Base-by-base conservation (phyloP, 73 alveolate species). In the Paraurostyla sp. region DNA sequence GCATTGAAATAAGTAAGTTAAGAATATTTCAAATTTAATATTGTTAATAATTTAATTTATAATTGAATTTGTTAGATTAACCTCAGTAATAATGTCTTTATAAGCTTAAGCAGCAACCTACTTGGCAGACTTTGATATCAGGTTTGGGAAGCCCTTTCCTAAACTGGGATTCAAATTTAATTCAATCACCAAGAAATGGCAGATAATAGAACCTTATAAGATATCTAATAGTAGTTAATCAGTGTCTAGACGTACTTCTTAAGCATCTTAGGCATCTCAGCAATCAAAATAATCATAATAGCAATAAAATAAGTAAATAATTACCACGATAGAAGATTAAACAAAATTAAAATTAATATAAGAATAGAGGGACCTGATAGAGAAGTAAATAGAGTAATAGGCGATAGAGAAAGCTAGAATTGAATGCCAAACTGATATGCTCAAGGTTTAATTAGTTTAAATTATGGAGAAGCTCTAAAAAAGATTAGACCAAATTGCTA, bases 121-220 rank as follows among this genome's bases (percentile, higher is more conserved):
- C 27, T 9, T 23, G 30, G n/a, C n/a, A 29, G 51, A 62, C 80
- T 62, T 62, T 27, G 80, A 62, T 23, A 62, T 62, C 3, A 32
- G 25, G 27, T 62, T 62, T 62, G 80, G 80, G 22, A 25, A 62
- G 51, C 51, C 46, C 4, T 36, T 11, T 11, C 46, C 80, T 32
- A 62, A 62, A 62, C 18, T 62, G 18, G 51, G 46, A 6, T 62
- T 62, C 51, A 62, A 62, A 33, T 62, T 62, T 62, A 25, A 43
- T 6, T n/a, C 22, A 9, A 62, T 36, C 23, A 32, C 52, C 23
- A 32, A 62, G 25, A 62, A 62, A 27, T 62, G 80, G 80, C 16
- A 29, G 46, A 62, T 33, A 15, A 62, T 62, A 23, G 80, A 62
- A 36, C 80, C 80, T 27, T 62, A 62, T 22, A 62, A 62, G 51